Percentiles rank a stretch among this genome's conserved stretches.
These are phyloP conservation scores for Magnaporthiopsis rhizophila DNA, from an alignment of 2,329 filamentous ascomycete genomes.

Conservation along the genomic window DNA sequence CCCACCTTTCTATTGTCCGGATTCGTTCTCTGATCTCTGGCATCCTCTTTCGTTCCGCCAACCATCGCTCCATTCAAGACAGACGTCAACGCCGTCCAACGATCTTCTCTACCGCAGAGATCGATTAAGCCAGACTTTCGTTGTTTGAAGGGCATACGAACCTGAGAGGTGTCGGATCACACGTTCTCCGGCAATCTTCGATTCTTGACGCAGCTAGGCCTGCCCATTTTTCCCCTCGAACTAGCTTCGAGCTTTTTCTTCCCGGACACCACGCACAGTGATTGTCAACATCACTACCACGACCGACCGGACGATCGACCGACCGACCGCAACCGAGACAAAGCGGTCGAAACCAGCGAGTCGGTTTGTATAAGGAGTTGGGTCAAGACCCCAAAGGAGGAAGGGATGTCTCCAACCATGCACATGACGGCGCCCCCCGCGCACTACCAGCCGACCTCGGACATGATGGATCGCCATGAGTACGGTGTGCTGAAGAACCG, in stretches of 20 bases:
- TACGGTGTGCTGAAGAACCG: slow-evolving; percentile 57
- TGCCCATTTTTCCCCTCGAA: slow-evolving; percentile 19
- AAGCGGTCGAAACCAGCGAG: not conserved
- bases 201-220: slow-evolving; percentile 37
- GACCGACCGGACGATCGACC: not conserved
- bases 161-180: slow-evolving; percentile 1
- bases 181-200: slow-evolving; percentile 23
- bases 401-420: slow-evolving; percentile 42
- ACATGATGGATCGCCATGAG: slow-evolving; percentile 49
- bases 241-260: slow-evolving; percentile 4
- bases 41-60: slow-evolving; percentile 13
- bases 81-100: not conserved
- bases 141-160: not conserved
- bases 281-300: not conserved
- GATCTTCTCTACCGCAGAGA: not conserved
- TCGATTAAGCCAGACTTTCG: not conserved
- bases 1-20: slow-evolving; percentile 18
- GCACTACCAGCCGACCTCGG: slow-evolving; percentile 41
- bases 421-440: slow-evolving; percentile 35
- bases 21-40: slow-evolving; percentile 14
- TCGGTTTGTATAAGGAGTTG: slow-evolving; percentile 10
- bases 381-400: slow-evolving; percentile 19
- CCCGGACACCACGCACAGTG: slow-evolving; percentile 6
- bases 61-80: not conserved
- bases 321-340: not conserved